These are phyloP conservation scores for Anastatica hierochuntica DNA, from an alignment of 345 rosid species.

Conservation along the genomic window DNA sequence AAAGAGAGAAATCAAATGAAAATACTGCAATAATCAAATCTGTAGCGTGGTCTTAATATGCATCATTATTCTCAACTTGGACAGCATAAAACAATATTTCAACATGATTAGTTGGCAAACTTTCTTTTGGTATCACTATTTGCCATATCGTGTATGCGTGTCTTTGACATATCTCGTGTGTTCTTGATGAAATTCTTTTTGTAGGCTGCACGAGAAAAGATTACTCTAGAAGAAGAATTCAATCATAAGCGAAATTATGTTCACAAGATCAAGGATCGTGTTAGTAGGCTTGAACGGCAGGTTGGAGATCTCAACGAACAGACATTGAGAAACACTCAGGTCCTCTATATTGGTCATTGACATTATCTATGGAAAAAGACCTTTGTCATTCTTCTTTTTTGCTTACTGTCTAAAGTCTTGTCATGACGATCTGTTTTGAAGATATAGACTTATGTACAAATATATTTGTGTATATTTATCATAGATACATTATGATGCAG, in stretches of 20 bases:
- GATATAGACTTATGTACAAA: too few species aligned
- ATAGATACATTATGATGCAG: constrained; percentile 35
- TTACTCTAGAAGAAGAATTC: constrained; percentile 48
- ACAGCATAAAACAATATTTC: too few species aligned
- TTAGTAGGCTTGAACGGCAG: constrained; percentile 50
- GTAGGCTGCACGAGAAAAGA: constrained; percentile 63
- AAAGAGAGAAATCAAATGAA: too few species aligned
- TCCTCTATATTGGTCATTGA: constrained; percentile 14
- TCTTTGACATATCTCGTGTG: too few species aligned
- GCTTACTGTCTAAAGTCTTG: too few species aligned
- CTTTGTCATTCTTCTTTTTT: too few species aligned
- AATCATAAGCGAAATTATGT: constrained; percentile 30
- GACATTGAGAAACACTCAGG: constrained; percentile 73
- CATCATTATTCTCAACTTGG: too few species aligned
- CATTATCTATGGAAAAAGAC: not conserved
- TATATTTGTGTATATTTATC: too few species aligned
- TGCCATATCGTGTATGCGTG: not conserved
- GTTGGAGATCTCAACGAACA: constrained; percentile 63
- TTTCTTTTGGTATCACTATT: not conserved
- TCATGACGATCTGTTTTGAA: too few species aligned
- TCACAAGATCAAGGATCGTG: constrained; percentile 35
- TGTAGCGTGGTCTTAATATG: too few species aligned
- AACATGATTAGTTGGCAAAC: not conserved
- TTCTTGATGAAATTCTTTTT: constrained; percentile 14
- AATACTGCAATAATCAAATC: too few species aligned